phyloP scores from a whole-genome alignment of 2,329 filamentous ascomycete genomes.

The Aureobasidium subglaciale region DNA sequence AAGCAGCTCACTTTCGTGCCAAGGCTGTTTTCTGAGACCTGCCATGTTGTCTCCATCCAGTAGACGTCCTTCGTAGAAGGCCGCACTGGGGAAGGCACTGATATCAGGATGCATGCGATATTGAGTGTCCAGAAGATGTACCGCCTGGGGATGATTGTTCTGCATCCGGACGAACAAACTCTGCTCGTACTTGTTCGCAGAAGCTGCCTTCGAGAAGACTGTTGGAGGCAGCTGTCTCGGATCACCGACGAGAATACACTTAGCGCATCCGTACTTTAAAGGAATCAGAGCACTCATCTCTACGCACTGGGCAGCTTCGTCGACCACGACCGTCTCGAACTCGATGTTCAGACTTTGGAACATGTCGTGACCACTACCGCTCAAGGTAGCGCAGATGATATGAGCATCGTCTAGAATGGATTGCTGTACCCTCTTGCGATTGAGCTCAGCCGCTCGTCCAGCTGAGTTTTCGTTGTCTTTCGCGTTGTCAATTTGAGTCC shows the following conservation, averaged over 20 bases:
- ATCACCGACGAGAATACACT: constrained; percentile 95
- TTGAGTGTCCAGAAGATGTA: constrained; percentile 93
- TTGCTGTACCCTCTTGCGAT: constrained; percentile 76
- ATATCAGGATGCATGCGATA: constrained; percentile 99
- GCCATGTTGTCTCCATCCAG: constrained; percentile 82
- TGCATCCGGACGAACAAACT: constrained; percentile 99
- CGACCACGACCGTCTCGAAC: constrained; percentile 97
- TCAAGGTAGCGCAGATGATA: constrained; percentile 89
- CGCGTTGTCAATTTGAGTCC: constrained; percentile 75
- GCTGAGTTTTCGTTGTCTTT: constrained; percentile 79
- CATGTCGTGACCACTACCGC: constrained; percentile 94
- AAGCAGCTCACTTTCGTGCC: constrained; percentile 76
- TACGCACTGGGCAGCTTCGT: constrained; percentile 96
- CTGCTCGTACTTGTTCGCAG: constrained; percentile 91
- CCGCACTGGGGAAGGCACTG: constrained; percentile 77
- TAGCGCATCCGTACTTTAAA: constrained; percentile 92
- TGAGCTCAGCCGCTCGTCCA: constrained; percentile 78
- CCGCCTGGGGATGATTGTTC: constrained; percentile 75
- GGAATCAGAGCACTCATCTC: constrained; percentile 95
- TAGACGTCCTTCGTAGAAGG: constrained; percentile 86
- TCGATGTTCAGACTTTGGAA: constrained; percentile 91
- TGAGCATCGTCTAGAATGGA: constrained; percentile 85
- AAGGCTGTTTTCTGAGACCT: constrained; percentile 65
- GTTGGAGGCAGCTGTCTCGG: constrained; percentile 95
- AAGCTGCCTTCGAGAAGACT: constrained; percentile 87